Evolutionary conservation across 2,329 filamentous ascomycete species (phyloP).

Genomic region (Blumeria hordei): DNA sequence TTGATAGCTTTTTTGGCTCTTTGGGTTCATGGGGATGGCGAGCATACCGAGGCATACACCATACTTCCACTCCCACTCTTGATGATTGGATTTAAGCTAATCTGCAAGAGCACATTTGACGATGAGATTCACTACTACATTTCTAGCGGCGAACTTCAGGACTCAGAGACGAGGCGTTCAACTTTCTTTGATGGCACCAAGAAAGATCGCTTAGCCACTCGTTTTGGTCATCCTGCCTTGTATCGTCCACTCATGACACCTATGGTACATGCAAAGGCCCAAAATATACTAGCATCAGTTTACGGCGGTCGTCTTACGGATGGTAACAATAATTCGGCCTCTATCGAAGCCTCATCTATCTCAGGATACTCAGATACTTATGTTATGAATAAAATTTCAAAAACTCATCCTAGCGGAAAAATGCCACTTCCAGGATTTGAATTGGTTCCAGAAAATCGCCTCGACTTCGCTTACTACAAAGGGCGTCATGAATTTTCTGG

Average conservation of each 20-base stretch:
- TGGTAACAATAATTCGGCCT: conserved; percentile 29
- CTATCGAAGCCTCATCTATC: conserved; percentile 29
- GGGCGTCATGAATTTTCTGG: conserved; percentile 69
- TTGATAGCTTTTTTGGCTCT: conserved; percentile 54
- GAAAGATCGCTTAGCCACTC: conserved; percentile 45
- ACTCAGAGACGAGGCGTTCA: conserved; percentile 19
- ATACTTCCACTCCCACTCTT: conserved; percentile 56
- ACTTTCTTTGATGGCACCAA: conserved; percentile 27
- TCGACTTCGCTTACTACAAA: conserved; percentile 80
- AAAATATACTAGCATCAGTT: conserved; percentile 63
- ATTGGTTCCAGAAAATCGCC: conserved; percentile 66
- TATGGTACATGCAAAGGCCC: conserved; percentile 82
- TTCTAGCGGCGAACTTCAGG: conserved; percentile 29
- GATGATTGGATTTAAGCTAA: conserved; percentile 65
- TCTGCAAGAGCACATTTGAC: conserved; percentile 56
- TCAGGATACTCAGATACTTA: conserved; percentile 67
- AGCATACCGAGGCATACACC: conserved; percentile 35
- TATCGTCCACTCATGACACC: conserved; percentile 78
- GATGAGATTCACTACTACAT: conserved; percentile 59
- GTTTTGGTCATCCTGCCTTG: conserved; percentile 77
- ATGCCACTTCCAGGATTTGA: conserved; percentile 49
- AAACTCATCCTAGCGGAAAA: conserved; percentile 20
- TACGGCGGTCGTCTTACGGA: conserved; percentile 62
- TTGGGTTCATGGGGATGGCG: conserved; percentile 40
- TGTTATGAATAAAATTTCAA: conserved; percentile 51